Percentiles rank a stretch among this genome's conserved stretches.
These are phyloP conservation scores for Colletotrichum karsti DNA, from an alignment of 2,329 filamentous ascomycete species.

Conservation along the genomic window DNA sequence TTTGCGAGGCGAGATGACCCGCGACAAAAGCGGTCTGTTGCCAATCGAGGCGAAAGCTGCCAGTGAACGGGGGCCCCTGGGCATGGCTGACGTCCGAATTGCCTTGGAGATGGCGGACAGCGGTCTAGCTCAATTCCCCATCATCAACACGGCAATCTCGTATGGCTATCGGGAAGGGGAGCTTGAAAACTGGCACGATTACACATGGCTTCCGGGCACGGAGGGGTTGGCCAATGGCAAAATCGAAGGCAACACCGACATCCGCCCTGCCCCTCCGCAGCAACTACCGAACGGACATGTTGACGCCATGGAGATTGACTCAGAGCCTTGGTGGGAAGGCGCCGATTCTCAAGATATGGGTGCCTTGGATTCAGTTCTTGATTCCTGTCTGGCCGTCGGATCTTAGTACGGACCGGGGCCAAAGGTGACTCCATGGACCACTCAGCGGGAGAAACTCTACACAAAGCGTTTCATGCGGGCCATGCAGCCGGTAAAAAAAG, in stretches of 20 bases:
- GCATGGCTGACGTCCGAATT: conserved; percentile 81
- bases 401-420: conserved; percentile 33
- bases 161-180: conserved; percentile 80
- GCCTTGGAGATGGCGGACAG: conserved; percentile 79
- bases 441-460: conserved; percentile 9
- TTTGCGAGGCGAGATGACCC: conserved; percentile 75
- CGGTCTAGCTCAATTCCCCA: conserved; percentile 80
- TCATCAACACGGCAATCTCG: conserved; percentile 75
- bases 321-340: conserved; percentile 69
- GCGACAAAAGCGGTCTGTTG: conserved; percentile 80
- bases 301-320: conserved; percentile 69
- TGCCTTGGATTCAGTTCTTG: conserved; percentile 64
- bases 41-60: conserved; percentile 84
- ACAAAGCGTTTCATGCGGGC: conserved; percentile 11
- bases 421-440: background rate
- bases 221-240: conserved; percentile 1
- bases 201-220: conserved; percentile 56
- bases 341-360: conserved; percentile 59
- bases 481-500: conserved; percentile 3
- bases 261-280: conserved; percentile 39
- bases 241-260: conserved; percentile 37
- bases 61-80: conserved; percentile 74
- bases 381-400: conserved; percentile 61
- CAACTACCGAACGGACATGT: conserved; percentile 57
- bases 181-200: conserved; percentile 72